Conservation (phyloP, 1,284 basidiomycete species). For the Heterobasidion parviporum region DNA sequence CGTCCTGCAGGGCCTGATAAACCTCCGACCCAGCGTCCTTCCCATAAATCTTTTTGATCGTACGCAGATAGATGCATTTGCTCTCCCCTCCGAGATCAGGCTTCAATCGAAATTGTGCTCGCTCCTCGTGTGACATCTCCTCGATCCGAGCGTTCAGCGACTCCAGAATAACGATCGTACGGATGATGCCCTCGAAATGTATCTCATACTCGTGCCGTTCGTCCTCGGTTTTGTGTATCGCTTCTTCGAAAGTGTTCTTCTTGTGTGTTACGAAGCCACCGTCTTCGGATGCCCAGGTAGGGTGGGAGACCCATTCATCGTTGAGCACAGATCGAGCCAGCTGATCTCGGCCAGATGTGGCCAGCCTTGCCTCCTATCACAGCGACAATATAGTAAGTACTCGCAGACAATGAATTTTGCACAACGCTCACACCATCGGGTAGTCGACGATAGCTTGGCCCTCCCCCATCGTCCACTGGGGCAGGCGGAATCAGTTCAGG, state of each 20-base stretch:
- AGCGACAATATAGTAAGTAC: not conserved
- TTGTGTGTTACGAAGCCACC: conserved; percentile 92
- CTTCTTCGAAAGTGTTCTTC: conserved; percentile 96
- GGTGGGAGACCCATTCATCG: conserved; percentile 95
- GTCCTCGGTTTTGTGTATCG: conserved; percentile 94
- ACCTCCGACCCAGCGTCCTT: conserved; percentile 77
- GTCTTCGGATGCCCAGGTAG: conserved; percentile 96
- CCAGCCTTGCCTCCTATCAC: conserved; percentile 75
- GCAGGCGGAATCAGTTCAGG: conserved; percentile 62
- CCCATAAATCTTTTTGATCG: conserved; percentile 94
- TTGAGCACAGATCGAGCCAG: conserved; percentile 96
- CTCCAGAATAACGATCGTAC: conserved; percentile 91
- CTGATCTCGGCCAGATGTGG: conserved; percentile 92
- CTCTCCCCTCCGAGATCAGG: conserved; percentile 86
- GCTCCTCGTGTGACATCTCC: conserved; percentile 86
- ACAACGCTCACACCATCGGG: conserved; percentile 68
- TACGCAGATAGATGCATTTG: conserved; percentile 87
- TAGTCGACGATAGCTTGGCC: conserved; percentile 88
- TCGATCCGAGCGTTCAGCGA: conserved; percentile 84
- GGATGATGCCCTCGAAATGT: conserved; percentile 86
- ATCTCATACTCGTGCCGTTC: conserved; percentile 99
- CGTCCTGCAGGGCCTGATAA: conserved; percentile 88
- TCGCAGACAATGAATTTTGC: not conserved
- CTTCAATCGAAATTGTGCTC: conserved; percentile 77
- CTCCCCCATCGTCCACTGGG: conserved; percentile 67